Base-by-base conservation (phyloP, 1,139 yeast species). In the Trichomonascaceae sp. region DNA sequence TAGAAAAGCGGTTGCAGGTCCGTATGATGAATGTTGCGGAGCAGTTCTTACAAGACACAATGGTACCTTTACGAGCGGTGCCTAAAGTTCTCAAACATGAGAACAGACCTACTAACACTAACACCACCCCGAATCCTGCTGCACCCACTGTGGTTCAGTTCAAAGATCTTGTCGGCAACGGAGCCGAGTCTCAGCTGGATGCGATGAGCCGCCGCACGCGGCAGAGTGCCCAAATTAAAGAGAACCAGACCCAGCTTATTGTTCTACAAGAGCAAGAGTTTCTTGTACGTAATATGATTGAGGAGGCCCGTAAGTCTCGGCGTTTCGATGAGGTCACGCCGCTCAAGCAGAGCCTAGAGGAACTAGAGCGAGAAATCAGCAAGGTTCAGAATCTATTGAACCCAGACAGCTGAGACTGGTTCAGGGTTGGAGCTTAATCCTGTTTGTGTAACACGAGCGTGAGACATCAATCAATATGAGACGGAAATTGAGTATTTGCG, bases 251-350 rank as follows among this genome's bases (percentile, higher is more conserved):
- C 45, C 78, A 79, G 44, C 56, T 87, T 37, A 79, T 85, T 77
- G 95, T 87, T 11, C 61, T 84, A 56, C 78, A 78, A 43, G 96
- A 87, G 50, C 97, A 87, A 49, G 66, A 67, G 48, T 84, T 71
- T 46, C 56, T 87, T 41, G 75, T 87, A 3, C 71, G 73, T 37
- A 67, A 69, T 16, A 69, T 77, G 67, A 68, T 80, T 15, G 62
- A 65, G 3, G 72, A 68, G 14, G 71, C 77, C 29, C 81, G 77
- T 38, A 66, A 65, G 42, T 72, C 70, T 37, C 62, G 96, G 29
- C 71, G 73, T 43, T 84, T 82, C 50, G 95, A 85, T 42, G 95
- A 84, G 50, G 57, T 84, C 31, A 62, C 60, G 15, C 68, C 82
- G 0, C 58, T 87, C 34, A 68, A 70, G 28, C 65, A 57, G 26